A percentile compares a stretch with the other conserved stretches of the same genome.
Conservation (phyloP, 2,329 filamentous ascomycete genomes). For the Cadophora gregata region DNA sequence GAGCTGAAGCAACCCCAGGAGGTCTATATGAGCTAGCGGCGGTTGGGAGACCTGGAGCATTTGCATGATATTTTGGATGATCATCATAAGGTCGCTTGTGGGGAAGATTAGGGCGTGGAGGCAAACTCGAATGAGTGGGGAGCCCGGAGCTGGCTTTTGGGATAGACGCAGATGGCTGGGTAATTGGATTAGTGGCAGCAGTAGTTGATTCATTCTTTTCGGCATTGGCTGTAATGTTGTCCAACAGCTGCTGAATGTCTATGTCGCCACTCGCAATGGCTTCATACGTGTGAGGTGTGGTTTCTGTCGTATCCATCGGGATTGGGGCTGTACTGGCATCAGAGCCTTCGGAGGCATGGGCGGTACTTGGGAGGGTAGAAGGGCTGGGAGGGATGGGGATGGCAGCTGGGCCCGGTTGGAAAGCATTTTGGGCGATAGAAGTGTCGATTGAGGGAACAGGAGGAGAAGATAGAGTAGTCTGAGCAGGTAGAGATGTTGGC, state of each 20-base stretch:
- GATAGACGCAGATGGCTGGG: conserved; percentile 34
- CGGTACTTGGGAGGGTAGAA: conserved; percentile 16
- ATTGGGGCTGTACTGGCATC: conserved; percentile 33
- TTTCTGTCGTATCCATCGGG: conserved; percentile 31
- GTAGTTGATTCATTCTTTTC: conserved; percentile 42
- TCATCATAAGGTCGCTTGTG: conserved; percentile 41
- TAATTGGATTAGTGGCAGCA: conserved; percentile 32
- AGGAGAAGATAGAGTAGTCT: conserved; percentile 31
- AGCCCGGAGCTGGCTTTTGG: conserved; percentile 38
- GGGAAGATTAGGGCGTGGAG: conserved; percentile 45
- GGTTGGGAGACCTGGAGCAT: conserved; percentile 38
- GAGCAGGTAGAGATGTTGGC: conserved; percentile 36
- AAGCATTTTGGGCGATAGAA: conserved; percentile 22
- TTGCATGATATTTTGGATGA: conserved; percentile 43
- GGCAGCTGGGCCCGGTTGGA: conserved; percentile 28
- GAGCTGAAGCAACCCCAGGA: conserved; percentile 39
- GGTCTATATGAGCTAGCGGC: conserved; percentile 41
- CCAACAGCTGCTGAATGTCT: conserved; percentile 47
- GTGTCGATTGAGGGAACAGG: conserved; percentile 23
- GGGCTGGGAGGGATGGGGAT: conserved; percentile 29
- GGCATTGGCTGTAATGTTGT: conserved; percentile 47
- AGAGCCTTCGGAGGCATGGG: conserved; percentile 19
- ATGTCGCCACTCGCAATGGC: conserved; percentile 43
- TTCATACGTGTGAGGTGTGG: conserved; percentile 37
- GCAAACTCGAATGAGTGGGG: conserved; percentile 45